A percentile compares a stretch with the other conserved stretches of the same genome.
These are phyloP conservation scores for Penicillium paneum DNA, from an alignment of 2,329 filamentous ascomycete species.

Conservation along the genomic window DNA sequence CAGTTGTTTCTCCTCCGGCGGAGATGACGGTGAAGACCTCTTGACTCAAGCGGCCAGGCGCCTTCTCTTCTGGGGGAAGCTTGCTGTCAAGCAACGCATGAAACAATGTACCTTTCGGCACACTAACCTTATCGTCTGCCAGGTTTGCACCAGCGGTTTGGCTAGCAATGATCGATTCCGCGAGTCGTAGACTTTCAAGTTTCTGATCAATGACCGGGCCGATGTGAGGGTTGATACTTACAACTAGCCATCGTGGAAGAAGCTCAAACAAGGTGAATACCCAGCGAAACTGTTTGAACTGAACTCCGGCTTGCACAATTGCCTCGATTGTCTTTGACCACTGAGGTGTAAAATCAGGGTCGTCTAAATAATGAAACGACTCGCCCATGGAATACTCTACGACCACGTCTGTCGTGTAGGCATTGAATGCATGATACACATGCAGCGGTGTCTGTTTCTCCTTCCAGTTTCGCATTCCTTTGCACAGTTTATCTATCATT, in stretches of 20 bases:
- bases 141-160: neutral
- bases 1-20: constrained; percentile 31
- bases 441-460: constrained; percentile 17
- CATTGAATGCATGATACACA: constrained; percentile 36
- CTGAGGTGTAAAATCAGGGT: constrained; percentile 29
- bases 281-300: constrained; percentile 25
- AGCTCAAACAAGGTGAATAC: constrained; percentile 19
- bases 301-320: constrained; percentile 20
- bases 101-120: constrained; percentile 19
- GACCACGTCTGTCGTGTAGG: constrained; percentile 47
- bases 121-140: neutral
- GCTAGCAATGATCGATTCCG: constrained; percentile 11
- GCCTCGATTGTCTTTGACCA: constrained; percentile 31
- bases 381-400: constrained; percentile 42
- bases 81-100: constrained; percentile 32
- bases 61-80: constrained; percentile 37
- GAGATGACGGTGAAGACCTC: constrained; percentile 29
- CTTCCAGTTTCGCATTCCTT: constrained; percentile 21
- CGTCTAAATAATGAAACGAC: constrained; percentile 32
- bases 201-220: constrained; percentile 14
- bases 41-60: constrained; percentile 20
- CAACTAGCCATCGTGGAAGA: constrained; percentile 18
- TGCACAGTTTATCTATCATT: constrained; percentile 26
- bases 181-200: constrained; percentile 10
- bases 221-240: constrained; percentile 21